Evolutionary conservation across 257 asterid genomes (phyloP), one percentile per base, ranked within the genome.

Genomic region (Perilla frutescens): DNA sequence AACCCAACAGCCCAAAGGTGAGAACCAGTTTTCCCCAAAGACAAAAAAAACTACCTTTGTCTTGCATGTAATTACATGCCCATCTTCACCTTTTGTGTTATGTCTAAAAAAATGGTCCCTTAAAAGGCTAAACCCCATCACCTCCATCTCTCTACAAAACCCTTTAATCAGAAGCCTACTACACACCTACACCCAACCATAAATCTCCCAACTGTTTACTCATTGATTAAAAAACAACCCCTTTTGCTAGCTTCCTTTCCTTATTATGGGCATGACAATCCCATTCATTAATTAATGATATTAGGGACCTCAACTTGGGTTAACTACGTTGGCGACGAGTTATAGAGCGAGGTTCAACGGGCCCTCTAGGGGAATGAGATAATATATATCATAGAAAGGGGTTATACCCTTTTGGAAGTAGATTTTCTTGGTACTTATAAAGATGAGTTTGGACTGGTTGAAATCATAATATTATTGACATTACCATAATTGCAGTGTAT

Each of bases 61-160:
- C 87, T 84, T 85, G 83, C 91, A 86, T 86, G 84, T 84, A 89
- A 57, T 82, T 84, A 66, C 83, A 79, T 83, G 87, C 85, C 73
- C 79, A 76, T 68, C 75, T 62, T 62, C 77, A 49, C 57, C 41
- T 67, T 51, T 62, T 48, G 9, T 67, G 8, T 26, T 53, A 39
- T 32, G 51, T 29, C 44, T 45, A 60, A 49, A 75, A 20, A 47
- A 63, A 79, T 82, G 91, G 90, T 85, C 90, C 96, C 89, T 90
- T 40, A 11, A 36, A 1, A 12, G 1, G 3, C 10, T 37, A 51
- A 39, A 45, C 54, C 48, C 49, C 9, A 15, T n/a, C 40, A 49
- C 70, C 51, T 71, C 65, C 68, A 55, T 32, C 64, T 14, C 75
- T 64, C 71, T 40, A 53, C 7, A 32, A 36, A 68, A 45, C 31